Percentiles rank a stretch among this genome's conserved stretches.
Conservation (phyloP, 1,139 yeast genomes). For the Kodamaea alishanica region DNA sequence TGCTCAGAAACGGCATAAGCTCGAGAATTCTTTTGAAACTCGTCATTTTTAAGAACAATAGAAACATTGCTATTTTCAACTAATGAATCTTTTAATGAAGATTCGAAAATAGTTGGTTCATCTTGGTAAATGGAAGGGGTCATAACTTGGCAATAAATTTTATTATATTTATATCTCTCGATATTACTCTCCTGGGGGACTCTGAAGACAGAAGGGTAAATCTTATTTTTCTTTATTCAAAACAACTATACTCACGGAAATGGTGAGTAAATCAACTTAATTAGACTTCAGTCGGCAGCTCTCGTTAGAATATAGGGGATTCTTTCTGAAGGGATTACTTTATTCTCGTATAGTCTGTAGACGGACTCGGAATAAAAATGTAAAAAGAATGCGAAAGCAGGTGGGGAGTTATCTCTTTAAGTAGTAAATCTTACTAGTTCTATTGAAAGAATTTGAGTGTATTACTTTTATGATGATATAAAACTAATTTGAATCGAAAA, state of each 20-base stretch:
- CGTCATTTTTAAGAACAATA: background rate
- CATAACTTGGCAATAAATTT: background rate
- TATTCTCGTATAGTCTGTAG: constrained; percentile 5
- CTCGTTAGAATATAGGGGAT: constrained; percentile 27
- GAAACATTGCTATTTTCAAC: constrained; percentile 6
- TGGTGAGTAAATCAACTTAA: constrained; percentile 26
- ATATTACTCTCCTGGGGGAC: constrained; percentile 13
- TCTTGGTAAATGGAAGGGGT: constrained; percentile 13
- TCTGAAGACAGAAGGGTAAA: constrained; percentile 10
- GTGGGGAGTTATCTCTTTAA: background rate
- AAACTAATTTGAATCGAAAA: too few species aligned
- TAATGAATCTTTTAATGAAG: constrained; percentile 5
- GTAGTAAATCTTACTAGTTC: too few species aligned
- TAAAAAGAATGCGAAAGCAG: constrained; percentile 1
- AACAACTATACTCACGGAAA: constrained; percentile 25
- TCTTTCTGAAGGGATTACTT: constrained; percentile 5
- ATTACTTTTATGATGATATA: too few species aligned
- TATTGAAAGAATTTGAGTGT: too few species aligned
- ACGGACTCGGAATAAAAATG: constrained; percentile 1
- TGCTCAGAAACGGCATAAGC: too few species aligned
- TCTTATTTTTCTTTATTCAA: constrained; percentile 1
- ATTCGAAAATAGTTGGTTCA: constrained; percentile 13
- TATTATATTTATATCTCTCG: background rate
- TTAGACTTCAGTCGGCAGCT: constrained; percentile 50
- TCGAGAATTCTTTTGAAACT: background rate